Conservation (phyloP, 2,329 filamentous ascomycete species). For the Aureobasidium subglaciale region DNA sequence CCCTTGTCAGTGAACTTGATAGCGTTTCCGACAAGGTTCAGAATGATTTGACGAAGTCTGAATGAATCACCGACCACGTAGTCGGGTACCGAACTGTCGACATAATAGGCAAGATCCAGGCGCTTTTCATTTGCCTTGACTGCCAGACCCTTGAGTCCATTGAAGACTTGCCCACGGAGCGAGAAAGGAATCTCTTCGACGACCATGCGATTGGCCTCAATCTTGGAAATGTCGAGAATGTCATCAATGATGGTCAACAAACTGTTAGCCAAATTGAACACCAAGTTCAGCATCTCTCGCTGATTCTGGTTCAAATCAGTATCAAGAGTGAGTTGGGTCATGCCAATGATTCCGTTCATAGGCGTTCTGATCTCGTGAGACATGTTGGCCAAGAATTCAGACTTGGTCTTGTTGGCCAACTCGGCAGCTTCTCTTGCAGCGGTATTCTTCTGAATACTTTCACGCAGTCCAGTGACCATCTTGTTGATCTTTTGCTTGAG, state of each 20-base stretch:
- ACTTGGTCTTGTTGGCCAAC: conserved; percentile 95
- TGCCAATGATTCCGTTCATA: conserved; percentile 96
- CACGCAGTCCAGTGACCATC: conserved; percentile 93
- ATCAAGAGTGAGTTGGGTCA: conserved; percentile 94
- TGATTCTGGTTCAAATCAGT: conserved; percentile 91
- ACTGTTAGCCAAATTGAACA: conserved; percentile 94
- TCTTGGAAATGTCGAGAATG: conserved; percentile 62
- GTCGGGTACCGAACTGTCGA: conserved; percentile 88
- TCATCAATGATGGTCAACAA: conserved; percentile 92
- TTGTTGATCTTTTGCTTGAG: conserved; percentile 98
- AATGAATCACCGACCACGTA: conserved; percentile 95
- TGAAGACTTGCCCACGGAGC: conserved; percentile 89
- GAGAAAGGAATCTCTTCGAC: conserved; percentile 98
- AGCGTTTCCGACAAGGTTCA: conserved; percentile 94
- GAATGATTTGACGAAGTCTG: conserved; percentile 89
- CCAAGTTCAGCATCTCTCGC: conserved; percentile 96
- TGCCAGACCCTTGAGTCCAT: conserved; percentile 91
- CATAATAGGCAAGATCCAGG: conserved; percentile 84
- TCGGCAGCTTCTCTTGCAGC: conserved; percentile 93
- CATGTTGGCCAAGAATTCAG: conserved; percentile 98
- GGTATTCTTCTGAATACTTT: conserved; percentile 95
- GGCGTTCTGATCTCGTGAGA: conserved; percentile 96
- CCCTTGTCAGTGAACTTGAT: conserved; percentile 99
- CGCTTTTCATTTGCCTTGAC: conserved; percentile 96
- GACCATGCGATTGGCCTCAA: conserved; percentile 95